Percentiles rank a stretch among this genome's conserved stretches.
Evolutionary conservation across 164 flowering plant species (phyloP).

Genomic region (Kingdonia uniflora): DNA sequence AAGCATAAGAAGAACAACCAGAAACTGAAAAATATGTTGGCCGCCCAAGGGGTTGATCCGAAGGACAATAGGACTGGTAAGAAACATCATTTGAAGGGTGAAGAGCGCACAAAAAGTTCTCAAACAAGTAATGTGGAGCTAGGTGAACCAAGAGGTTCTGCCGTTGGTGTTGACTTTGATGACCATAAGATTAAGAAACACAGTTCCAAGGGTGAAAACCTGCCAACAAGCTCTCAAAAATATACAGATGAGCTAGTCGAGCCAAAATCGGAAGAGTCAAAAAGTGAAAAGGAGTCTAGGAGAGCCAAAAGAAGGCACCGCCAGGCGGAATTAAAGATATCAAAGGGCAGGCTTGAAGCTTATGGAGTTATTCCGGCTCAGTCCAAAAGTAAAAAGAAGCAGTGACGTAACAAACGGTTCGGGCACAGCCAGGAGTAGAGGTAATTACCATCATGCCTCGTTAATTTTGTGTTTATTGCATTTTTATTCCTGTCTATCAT

Average conservation of each 20-base stretch:
- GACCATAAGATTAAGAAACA: no score
- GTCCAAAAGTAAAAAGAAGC: conserved; percentile 31
- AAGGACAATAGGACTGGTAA: conserved; percentile 12
- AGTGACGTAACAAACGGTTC: conserved; percentile 9
- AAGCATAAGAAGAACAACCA: conserved; percentile 28
- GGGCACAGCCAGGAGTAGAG: neutral
- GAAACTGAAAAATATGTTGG: conserved; percentile 33
- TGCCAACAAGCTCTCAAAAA: no score
- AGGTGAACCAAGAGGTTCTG: no score
- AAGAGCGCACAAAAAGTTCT: neutral
- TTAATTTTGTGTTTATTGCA: neutral
- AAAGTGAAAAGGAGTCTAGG: conserved; percentile 34
- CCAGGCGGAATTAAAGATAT: conserved; percentile 36
- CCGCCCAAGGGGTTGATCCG: conserved; percentile 15
- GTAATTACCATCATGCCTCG: neutral
- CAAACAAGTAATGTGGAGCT: no score
- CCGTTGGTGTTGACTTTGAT: no score
- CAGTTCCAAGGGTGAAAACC: no score
- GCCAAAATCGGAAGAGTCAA: conserved; percentile 15
- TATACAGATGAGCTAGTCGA: conserved; percentile 16
- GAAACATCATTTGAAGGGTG: conserved; percentile 17
- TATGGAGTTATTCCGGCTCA: conserved; percentile 43
- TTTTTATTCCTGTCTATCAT: neutral
- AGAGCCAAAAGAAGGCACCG: conserved; percentile 38
- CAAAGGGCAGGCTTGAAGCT: conserved; percentile 37